Evolutionary conservation across 78 protist genomes (phyloP), one percentile per base, ranked within the genome.

Genomic region (Isochrysis galbana): DNA sequence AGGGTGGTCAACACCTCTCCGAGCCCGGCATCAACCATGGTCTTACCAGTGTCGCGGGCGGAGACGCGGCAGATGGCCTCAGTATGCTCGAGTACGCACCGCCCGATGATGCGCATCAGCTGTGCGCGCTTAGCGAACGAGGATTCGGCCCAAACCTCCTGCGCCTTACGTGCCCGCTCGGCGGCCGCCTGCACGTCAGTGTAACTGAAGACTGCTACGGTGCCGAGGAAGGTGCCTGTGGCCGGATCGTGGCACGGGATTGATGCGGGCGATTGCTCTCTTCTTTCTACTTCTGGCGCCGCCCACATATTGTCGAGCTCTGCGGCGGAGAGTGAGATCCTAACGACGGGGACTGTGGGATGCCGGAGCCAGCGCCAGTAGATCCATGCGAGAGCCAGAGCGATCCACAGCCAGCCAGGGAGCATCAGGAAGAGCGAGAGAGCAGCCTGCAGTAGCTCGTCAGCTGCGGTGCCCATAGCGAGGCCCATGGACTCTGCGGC

Each of bases 231-330:
- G 14, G 21, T 22, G 44, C 19, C 32, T 39, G 80, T 54, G 54
- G 36, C 21, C 80, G 91, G 91, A 23, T 87, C 91, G 44, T 34
- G 39, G 91, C 91, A 87, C n/a, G n/a, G n/a, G n/a, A n/a, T n/a
- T n/a, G n/a, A n/a, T n/a, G n/a, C n/a, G n/a, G n/a, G n/a, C n/a
- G n/a, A n/a, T n/a, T n/a, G n/a, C n/a, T n/a, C n/a, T n/a, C n/a
- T n/a, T n/a, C n/a, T n/a, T n/a, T n/a, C n/a, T n/a, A n/a, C n/a
- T n/a, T n/a, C n/a, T n/a, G n/a, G n/a, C n/a, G n/a, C n/a, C n/a
- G n/a, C n/a, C n/a, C n/a, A n/a, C n/a, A n/a, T n/a, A n/a, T n/a
- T n/a, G n/a, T n/a, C n/a, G n/a, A n/a, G n/a, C n/a, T n/a, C n/a
- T n/a, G n/a, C n/a, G n/a, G n/a, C n/a, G n/a, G n/a, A n/a, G n/a